Evolutionary conservation across 2,329 filamentous ascomycete genomes (phyloP), one percentile per base, ranked within the genome.

Genomic region (Colletotrichum chrysophilum): DNA sequence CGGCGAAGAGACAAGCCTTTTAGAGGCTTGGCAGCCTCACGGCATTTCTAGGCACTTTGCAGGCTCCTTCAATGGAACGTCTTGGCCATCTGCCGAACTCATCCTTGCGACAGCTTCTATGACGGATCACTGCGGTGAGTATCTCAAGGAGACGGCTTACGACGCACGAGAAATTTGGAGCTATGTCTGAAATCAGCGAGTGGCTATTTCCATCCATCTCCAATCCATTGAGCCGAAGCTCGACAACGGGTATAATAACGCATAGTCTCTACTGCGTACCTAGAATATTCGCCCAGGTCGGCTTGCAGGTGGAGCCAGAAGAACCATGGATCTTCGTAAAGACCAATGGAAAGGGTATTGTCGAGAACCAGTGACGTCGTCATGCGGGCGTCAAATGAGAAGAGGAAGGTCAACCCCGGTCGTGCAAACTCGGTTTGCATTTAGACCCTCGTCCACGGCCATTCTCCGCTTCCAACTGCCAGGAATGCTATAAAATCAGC

Each of bases 1-100:
- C 66, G 56, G 66, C 56, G 30, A 43, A 56, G 24, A 73, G 14
- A 75, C 43, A 75, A 75, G 72, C 72, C 30, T 72, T 75, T 14
- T n/a, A 24, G 30, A 21, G 72, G 68, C 72, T 72, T 55, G 72
- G 72, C 72, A 30, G 12, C 52, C 58, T 62, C 72, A 72, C 68
- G 68, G 68, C 72, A 62, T 62, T 71, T 5, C 72, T 71, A n/a
- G 72, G 72, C 72, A 70, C 34, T 56, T 5, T 18, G 12, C 61
- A 69, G 72, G 68, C 64, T 38, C 36, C 8, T 34, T 13, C 6
- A 36, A 56, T 26, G 30, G 21, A 32, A 52, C 36, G 30, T 66
- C 67, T 74, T 66, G 71, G 36, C 67, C 28, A 24, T 67, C n/a
- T 6, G 43, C 43, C 1, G 43, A 26, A 36, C n/a, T 26, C 34